Percentiles rank a stretch among this genome's conserved stretches.
Evolutionary conservation across 495 filamentous ascomycete species (phyloP).

Genomic region (Talaromyces stipitatus): DNA sequence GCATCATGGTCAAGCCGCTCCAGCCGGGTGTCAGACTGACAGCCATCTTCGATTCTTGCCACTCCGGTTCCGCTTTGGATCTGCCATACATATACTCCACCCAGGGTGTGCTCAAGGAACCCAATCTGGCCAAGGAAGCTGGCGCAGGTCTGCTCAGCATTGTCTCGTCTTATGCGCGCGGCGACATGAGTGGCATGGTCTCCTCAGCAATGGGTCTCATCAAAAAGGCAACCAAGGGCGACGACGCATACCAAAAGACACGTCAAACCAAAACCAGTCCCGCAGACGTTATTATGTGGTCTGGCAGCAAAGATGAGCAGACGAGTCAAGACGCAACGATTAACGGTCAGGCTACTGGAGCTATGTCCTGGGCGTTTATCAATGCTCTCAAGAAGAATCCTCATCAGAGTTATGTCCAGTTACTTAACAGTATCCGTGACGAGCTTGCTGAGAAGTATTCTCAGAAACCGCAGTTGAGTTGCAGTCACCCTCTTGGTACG

Average conservation of each 20-base stretch:
- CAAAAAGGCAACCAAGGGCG: constrained; percentile 82
- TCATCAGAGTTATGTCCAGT: constrained; percentile 90
- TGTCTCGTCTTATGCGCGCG: constrained; percentile 77
- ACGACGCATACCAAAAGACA: constrained; percentile 67
- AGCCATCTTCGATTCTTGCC: constrained; percentile 98
- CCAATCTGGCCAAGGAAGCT: constrained; percentile 94
- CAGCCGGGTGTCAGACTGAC: constrained; percentile 82
- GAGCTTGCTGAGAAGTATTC: constrained; percentile 86
- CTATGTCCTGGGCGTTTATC: constrained; percentile 97
- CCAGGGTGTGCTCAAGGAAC: constrained; percentile 91
- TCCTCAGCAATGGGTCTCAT: constrained; percentile 76
- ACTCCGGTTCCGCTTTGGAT: constrained; percentile 93
- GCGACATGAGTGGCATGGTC: constrained; percentile 76
- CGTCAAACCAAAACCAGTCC: constrained; percentile 85
- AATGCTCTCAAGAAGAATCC: constrained; percentile 86
- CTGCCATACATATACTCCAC: constrained; percentile 97
- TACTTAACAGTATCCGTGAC: constrained; percentile 88
- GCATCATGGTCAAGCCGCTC: constrained; percentile 86
- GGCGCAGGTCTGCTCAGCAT: constrained; percentile 84
- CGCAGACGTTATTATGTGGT: constrained; percentile 97
- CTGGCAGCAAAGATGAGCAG: constrained; percentile 92
- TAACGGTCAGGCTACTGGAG: constrained; percentile 81
- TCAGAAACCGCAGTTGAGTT: constrained; percentile 95
- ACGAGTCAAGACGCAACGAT: constrained; percentile 64
- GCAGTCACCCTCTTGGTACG: constrained; percentile 92